These are phyloP conservation scores for Teunomyces kruisii DNA, from an alignment of 805 yeast genomes.

Conservation along the genomic window DNA sequence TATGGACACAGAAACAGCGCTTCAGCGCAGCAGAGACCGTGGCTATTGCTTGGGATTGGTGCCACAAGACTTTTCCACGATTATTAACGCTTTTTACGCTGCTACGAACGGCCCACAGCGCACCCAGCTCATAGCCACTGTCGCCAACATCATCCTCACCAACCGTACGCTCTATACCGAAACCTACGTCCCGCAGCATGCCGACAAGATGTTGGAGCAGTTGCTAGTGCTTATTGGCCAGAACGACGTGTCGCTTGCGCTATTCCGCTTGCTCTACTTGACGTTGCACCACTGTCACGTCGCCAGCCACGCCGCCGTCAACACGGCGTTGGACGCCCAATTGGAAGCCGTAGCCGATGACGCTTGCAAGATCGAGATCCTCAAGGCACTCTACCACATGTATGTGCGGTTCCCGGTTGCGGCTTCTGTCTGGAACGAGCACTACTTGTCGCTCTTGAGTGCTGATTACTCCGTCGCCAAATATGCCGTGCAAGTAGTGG, in stretches of 20 bases:
- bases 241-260: constrained; percentile 12
- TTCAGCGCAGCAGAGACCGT: background rate
- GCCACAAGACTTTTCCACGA: too few relatives aligned
- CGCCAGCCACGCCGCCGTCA: background rate
- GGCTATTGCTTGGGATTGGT: too few relatives aligned
- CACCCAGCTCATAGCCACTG: constrained; percentile 18
- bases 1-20: background rate
- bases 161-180: constrained; percentile 19
- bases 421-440: background rate
- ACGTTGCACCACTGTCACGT: background rate
- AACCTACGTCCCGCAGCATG: constrained; percentile 17
- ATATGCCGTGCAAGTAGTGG: background rate
- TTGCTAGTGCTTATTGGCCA: constrained; percentile 3
- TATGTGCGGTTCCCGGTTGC: background rate
- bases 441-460: background rate
- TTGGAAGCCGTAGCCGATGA: background rate
- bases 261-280: constrained; percentile 19
- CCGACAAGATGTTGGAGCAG: constrained; percentile 12
- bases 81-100: background rate
- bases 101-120: background rate
- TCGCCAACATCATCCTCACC: constrained; percentile 25
- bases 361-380: background rate
- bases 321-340: background rate
- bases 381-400: background rate
- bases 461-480: too few relatives aligned